phyloP scores from a whole-genome alignment of 306 rosid genomes.

The Biancaea sappan region DNA sequence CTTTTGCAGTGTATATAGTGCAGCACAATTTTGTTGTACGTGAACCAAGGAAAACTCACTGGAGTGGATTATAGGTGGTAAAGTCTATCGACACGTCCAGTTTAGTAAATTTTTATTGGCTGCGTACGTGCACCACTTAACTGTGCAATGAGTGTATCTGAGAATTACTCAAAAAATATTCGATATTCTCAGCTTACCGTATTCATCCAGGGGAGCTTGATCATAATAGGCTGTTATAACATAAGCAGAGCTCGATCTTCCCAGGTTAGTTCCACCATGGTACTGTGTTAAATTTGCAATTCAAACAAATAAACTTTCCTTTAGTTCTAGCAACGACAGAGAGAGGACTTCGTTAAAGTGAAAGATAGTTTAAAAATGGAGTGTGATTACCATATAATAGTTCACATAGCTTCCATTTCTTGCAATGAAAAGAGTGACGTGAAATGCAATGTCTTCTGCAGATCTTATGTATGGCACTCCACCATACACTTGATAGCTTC shows the following conservation, averaged over 20 bases:
- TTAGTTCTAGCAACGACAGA: background rate
- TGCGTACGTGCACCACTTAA: background rate
- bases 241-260: conserved; percentile 63
- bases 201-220: conserved; percentile 82
- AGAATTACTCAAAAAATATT: background rate
- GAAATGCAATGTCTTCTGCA: conserved; percentile 81
- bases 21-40: too few species aligned
- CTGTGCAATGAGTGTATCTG: background rate
- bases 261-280: conserved; percentile 86
- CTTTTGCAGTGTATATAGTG: too few species aligned
- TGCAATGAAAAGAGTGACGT: conserved; percentile 80
- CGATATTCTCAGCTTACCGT: conserved; percentile 45
- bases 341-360: background rate
- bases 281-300: conserved; percentile 45
- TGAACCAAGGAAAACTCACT: too few species aligned
- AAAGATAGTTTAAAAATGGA: background rate
- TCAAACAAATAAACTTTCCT: background rate
- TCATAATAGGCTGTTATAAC: conserved; percentile 61
- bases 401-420: conserved; percentile 86
- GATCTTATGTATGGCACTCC: conserved; percentile 69
- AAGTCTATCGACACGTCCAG: too few species aligned
- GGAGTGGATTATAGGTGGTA: too few species aligned
- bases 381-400: conserved; percentile 73
- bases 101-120: background rate
- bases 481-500: conserved; percentile 75